Evolutionary conservation across 495 filamentous ascomycete genomes (phyloP).

Genomic region (Hyaloscypha bicolor): DNA sequence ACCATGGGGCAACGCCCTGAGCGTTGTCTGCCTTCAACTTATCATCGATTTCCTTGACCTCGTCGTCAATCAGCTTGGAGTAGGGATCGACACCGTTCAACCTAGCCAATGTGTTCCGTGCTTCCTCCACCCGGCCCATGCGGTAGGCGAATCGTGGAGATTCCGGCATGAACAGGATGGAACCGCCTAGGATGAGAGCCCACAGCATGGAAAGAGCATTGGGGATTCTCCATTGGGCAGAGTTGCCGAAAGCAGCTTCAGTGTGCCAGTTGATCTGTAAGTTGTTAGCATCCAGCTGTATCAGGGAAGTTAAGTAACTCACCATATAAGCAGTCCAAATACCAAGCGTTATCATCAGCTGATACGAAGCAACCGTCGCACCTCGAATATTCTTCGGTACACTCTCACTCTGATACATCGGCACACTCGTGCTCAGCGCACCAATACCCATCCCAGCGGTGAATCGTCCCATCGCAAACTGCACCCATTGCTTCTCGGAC

Average conservation of each 20-base stretch:
- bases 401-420: conserved; percentile 82
- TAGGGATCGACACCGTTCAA: conserved; percentile 69
- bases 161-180: conserved; percentile 72
- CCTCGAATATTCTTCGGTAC: conserved; percentile 82
- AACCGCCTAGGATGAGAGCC: conserved; percentile 70
- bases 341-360: conserved; percentile 82
- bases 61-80: conserved; percentile 64
- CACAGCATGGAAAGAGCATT: conserved; percentile 80
- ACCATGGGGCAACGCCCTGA: conserved; percentile 38
- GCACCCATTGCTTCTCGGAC: conserved; percentile 50
- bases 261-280: conserved; percentile 77
- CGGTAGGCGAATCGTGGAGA: conserved; percentile 72
- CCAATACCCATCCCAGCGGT: conserved; percentile 63
- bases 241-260: conserved; percentile 39
- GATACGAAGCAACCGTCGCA: conserved; percentile 78
- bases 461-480: conserved; percentile 56
- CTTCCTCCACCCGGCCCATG: conserved; percentile 63
- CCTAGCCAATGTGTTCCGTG: conserved; percentile 67
- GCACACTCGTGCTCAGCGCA: conserved; percentile 60
- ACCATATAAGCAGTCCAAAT: conserved; percentile 50
- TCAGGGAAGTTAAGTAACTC: neutral
- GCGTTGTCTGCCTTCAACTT: conserved; percentile 46
- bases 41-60: conserved; percentile 74
- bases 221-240: conserved; percentile 71
- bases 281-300: conserved; percentile 39